These are phyloP conservation scores for Chaetomiaceae sp. DNA, from an alignment of 2,329 filamentous ascomycete genomes.

Conservation along the genomic window DNA sequence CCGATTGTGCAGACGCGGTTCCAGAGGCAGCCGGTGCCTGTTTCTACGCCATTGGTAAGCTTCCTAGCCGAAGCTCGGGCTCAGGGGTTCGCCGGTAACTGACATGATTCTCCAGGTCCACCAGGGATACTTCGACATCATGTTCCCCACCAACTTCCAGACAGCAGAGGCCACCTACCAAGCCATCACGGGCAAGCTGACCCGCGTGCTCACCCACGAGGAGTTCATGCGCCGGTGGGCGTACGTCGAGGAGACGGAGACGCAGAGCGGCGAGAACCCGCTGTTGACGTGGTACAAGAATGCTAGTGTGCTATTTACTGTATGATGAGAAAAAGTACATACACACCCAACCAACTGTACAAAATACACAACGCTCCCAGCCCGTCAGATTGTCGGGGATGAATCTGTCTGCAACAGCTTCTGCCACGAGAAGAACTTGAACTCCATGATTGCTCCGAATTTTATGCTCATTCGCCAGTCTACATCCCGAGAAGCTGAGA, in stretches of 20 bases:
- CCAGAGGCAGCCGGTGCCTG: slow-evolving; percentile 79
- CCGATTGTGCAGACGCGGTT: slow-evolving; percentile 96
- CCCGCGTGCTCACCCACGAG: slow-evolving; percentile 77
- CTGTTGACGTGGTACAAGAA: slow-evolving; percentile 92
- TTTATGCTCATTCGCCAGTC: slow-evolving; percentile 3
- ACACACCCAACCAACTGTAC: no score
- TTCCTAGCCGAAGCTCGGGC: no score
- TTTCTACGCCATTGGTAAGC: slow-evolving; percentile 82
- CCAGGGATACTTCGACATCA: slow-evolving; percentile 97
- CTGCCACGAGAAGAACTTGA: not conserved
- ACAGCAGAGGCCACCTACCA: slow-evolving; percentile 90
- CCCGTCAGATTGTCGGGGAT: slow-evolving; percentile 1
- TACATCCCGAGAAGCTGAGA: not conserved
- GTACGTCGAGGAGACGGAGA: slow-evolving; percentile 83
- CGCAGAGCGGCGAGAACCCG: slow-evolving; percentile 87
- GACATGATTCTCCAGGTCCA: slow-evolving; percentile 63
- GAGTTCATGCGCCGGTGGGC: slow-evolving; percentile 90
- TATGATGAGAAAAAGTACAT: slow-evolving; percentile 43
- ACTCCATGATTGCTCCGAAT: not conserved
- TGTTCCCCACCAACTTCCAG: slow-evolving; percentile 93
- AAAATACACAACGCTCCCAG: not conserved
- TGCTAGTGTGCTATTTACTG: slow-evolving; percentile 84
- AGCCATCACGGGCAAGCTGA: slow-evolving; percentile 87
- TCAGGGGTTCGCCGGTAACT: no score
- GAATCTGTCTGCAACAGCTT: not conserved